These are phyloP conservation scores for Acanthamoeba castellanii DNA, from an alignment of 208 protist species.

Conservation along the genomic window DNA sequence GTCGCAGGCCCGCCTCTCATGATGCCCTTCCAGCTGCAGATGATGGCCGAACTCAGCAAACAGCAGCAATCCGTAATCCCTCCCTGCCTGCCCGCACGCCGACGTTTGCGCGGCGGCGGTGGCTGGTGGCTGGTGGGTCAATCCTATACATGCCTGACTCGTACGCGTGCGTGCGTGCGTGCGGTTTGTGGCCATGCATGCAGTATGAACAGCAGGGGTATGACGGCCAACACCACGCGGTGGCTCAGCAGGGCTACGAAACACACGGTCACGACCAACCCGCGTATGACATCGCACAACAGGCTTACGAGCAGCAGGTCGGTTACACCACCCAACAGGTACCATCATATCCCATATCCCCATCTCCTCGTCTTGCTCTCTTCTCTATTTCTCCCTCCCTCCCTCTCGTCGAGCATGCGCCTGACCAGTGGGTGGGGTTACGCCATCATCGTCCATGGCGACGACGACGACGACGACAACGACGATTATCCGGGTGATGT, in stretches of 20 bases:
- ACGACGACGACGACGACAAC: too few species aligned
- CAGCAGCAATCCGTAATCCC: background rate
- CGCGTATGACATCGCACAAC: background rate
- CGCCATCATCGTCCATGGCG: too few species aligned
- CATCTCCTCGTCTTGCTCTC: background rate
- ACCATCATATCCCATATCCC: background rate
- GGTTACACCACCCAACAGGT: background rate
- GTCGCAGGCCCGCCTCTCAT: conserved; percentile 21
- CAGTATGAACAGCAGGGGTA: background rate
- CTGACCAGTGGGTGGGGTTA: too few species aligned
- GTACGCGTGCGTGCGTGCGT: background rate
- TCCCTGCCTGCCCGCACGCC: background rate
- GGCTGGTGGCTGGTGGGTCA: too few species aligned
- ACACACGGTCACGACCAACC: background rate
- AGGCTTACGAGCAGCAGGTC: background rate
- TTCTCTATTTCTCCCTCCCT: background rate
- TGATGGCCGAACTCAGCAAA: conserved; percentile 41
- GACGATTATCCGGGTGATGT: too few species aligned
- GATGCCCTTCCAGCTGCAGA: conserved; percentile 14
- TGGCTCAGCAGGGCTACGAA: background rate
- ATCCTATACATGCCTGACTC: too few species aligned
- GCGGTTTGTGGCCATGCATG: background rate
- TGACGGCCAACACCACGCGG: conserved; percentile 7
- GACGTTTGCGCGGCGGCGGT: too few species aligned
- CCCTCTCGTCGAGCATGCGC: too few species aligned